These are phyloP conservation scores for Fragaria nilgerrensis DNA, from an alignment of 306 rosid species.

Conservation along the genomic window DNA sequence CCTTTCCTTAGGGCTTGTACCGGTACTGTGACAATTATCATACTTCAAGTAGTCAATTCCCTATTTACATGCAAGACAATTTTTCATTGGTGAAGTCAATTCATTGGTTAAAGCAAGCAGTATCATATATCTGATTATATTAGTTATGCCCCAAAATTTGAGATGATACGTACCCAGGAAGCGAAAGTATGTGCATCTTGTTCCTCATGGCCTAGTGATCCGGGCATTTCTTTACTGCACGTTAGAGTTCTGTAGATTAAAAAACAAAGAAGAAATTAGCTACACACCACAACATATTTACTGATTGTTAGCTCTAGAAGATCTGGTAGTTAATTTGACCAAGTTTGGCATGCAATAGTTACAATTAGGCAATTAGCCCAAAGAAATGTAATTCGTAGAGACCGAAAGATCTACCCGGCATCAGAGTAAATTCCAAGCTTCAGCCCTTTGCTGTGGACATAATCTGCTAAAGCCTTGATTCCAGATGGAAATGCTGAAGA, in stretches of 20 bases:
- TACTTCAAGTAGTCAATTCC: slow-evolving; percentile 79
- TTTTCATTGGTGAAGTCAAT: background rate
- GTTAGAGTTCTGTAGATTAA: slow-evolving; percentile 43
- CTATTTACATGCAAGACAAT: slow-evolving; percentile 27
- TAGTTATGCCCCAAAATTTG: background rate
- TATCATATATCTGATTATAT: background rate
- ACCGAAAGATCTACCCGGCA: slow-evolving; percentile 49
- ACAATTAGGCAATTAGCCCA: too few relatives aligned
- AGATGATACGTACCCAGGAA: slow-evolving; percentile 54
- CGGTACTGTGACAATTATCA: slow-evolving; percentile 58
- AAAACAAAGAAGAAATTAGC: background rate
- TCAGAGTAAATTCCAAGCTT: slow-evolving; percentile 78
- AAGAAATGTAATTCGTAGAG: background rate
- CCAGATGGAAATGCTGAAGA: slow-evolving; percentile 72
- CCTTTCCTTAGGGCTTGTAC: slow-evolving; percentile 62
- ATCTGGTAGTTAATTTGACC: background rate
- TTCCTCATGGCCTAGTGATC: slow-evolving; percentile 66
- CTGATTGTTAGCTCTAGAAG: background rate
- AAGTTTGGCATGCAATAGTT: background rate
- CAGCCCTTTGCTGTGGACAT: slow-evolving; percentile 69
- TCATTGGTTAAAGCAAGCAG: background rate
- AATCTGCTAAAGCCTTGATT: slow-evolving; percentile 66
- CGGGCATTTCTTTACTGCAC: slow-evolving; percentile 70
- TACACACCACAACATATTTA: too few relatives aligned
- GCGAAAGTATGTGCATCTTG: slow-evolving; percentile 80